Evolutionary conservation across 345 rosid species (phyloP).

Genomic region (Abelmoschus esculentus): DNA sequence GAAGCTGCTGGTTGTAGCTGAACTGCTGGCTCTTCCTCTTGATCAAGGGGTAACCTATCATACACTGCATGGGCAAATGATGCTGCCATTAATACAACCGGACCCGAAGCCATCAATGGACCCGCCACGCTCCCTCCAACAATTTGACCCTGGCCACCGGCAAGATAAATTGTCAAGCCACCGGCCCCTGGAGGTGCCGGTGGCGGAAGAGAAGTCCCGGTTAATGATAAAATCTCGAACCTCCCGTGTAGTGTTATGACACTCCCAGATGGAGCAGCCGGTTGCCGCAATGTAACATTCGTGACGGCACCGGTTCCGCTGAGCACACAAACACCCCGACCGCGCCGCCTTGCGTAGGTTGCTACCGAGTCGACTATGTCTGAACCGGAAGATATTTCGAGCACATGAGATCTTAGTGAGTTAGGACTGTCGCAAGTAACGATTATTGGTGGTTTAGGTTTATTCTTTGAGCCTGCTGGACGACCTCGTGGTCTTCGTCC

Average conservation of each 20-base stretch:
- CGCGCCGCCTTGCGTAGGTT: slow-evolving; percentile 48
- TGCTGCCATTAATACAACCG: slow-evolving; percentile 65
- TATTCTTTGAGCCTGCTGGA: slow-evolving; percentile 68
- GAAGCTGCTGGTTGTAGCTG: slow-evolving; percentile 27
- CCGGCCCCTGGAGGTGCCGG: slow-evolving; percentile 68
- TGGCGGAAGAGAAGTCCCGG: slow-evolving; percentile 62
- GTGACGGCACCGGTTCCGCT: slow-evolving; percentile 59
- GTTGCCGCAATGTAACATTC: slow-evolving; percentile 58
- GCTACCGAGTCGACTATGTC: slow-evolving; percentile 51
- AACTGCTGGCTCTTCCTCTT: slow-evolving; percentile 29
- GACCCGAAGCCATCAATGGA: slow-evolving; percentile 57
- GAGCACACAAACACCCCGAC: slow-evolving; percentile 57
- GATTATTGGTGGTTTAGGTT: slow-evolving; percentile 58
- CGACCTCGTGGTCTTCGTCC: slow-evolving; percentile 62
- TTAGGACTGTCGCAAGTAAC: slow-evolving; percentile 62
- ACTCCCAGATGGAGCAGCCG: slow-evolving; percentile 45
- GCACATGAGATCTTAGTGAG: slow-evolving; percentile 53
- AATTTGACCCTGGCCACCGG: slow-evolving; percentile 74
- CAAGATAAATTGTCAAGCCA: slow-evolving; percentile 50
- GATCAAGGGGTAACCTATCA: slow-evolving; percentile 55
- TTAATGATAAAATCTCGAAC: slow-evolving; percentile 61
- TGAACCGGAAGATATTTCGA: slow-evolving; percentile 51
- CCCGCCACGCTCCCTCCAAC: slow-evolving; percentile 71
- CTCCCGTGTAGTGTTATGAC: slow-evolving; percentile 62
- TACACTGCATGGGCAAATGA: slow-evolving; percentile 64